These are phyloP conservation scores for Rhypophila decipiens DNA, from an alignment of 495 filamentous ascomycete species.

Conservation along the genomic window DNA sequence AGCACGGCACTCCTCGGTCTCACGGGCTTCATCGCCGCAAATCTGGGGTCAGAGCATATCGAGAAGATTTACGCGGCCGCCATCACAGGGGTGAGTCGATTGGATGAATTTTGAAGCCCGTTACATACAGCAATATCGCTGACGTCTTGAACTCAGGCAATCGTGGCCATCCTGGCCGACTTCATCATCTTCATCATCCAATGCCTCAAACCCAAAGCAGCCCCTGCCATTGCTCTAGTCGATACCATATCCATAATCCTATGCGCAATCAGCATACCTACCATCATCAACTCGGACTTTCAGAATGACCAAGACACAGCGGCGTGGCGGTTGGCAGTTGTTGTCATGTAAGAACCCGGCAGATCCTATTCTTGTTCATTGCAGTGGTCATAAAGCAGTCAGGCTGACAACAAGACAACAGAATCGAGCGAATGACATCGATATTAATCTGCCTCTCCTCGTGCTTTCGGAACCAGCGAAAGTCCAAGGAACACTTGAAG, in stretches of 20 bases:
- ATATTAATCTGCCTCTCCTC: neutral
- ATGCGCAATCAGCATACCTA: slow-evolving; percentile 3
- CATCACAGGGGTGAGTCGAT: slow-evolving; percentile 1
- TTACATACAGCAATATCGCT: neutral
- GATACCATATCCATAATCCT: slow-evolving; percentile 1
- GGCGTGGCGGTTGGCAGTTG: slow-evolving; percentile 2
- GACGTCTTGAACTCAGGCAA: neutral
- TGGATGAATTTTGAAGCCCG: neutral
- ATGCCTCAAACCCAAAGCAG: neutral
- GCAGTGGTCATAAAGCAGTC: too few relatives aligned
- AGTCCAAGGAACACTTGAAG: neutral
- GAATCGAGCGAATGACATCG: neutral
- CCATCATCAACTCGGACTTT: neutral
- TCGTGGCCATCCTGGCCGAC: neutral
- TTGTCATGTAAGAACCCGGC: neutral
- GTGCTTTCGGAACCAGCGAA: neutral
- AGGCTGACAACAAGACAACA: neutral
- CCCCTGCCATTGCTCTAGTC: neutral
- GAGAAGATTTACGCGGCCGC: slow-evolving; percentile 3
- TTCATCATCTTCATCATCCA: neutral
- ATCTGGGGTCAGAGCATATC: neutral
- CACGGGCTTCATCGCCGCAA: neutral
- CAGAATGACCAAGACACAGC: slow-evolving; percentile 1
- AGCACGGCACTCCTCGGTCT: neutral
- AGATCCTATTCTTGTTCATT: too few relatives aligned